Evolutionary conservation across 805 yeast species (phyloP), one percentile per base, ranked within the genome.

Genomic region (Pichia rugopelliculosa): DNA sequence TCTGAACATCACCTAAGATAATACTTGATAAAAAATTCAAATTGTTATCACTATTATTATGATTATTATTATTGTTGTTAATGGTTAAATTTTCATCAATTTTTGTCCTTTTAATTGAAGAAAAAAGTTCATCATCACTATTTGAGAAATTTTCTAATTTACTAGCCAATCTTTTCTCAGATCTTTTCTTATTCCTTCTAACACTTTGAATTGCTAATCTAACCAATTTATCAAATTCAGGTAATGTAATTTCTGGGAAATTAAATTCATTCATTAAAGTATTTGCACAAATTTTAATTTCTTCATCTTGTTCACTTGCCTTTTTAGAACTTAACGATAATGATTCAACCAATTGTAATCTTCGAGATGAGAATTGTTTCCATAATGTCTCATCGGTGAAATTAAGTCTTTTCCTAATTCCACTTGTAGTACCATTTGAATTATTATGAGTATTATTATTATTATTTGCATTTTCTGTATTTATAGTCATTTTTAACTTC

Each of bases 201-300:
- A 87, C 97, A 44, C 95, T 83, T 65, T 91, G 99, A 24, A 91
- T 83, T 1, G 96, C 98, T 10, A 96, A 95, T 34, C 96, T 72
- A 0, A 93, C 97, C 33, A 91, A 72, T 62, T 84, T 86, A 64
- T 89, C 96, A 61, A 91, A 91, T 54, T 93, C 98, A 1, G 71
- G 65, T 24, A 80, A 67, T 13, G 79, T 73, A 6, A 73, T 74
- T 2, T 65, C 66, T 2, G 83, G 76, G 61, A 81, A 90, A 6
- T 80, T 78, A 58, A 87, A 93, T 66, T 93, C 99, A 2, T 73
- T 70, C 57, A 95, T 71, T 41, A 91, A 69, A 3, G 84, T 74
- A 42, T 77, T 76, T 0, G 98, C 96, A 34, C 95, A 93, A 44
- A 77, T 75, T 42, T 74, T 72, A 41, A 93, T 89, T 55, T 84